These are phyloP conservation scores for Eucommia ulmoides DNA, from an alignment of 257 asterid species.

Conservation along the genomic window DNA sequence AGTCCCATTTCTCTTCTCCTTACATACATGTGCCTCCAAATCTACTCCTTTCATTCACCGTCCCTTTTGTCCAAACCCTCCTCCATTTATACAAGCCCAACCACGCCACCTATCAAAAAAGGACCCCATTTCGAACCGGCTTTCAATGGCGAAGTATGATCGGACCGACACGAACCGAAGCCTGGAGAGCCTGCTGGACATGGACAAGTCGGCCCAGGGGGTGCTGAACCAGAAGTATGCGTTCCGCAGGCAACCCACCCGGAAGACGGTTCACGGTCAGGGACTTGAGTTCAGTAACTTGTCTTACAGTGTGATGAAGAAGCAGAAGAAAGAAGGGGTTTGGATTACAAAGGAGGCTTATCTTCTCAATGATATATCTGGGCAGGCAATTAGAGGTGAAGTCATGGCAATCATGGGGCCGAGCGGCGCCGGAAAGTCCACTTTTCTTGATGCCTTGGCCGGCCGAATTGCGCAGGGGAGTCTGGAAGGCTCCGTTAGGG, in stretches of 20 bases:
- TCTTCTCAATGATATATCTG: constrained; percentile 70
- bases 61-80: too few relatives aligned
- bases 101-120: too few relatives aligned
- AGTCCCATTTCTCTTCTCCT: too few relatives aligned
- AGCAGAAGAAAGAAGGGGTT: constrained; percentile 59
- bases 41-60: too few relatives aligned
- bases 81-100: too few relatives aligned
- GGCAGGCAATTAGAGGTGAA: constrained; percentile 71
- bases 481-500: constrained; percentile 68
- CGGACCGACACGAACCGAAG: constrained; percentile 25
- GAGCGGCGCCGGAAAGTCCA: constrained; percentile 87
- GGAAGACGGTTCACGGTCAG: constrained; percentile 55
- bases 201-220: constrained; percentile 29
- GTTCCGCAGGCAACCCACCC: constrained; percentile 18
- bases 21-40: too few relatives aligned
- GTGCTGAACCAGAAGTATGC: constrained; percentile 10
- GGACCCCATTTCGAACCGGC: too few relatives aligned
- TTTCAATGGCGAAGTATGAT: constrained; percentile 28
- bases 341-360: constrained; percentile 62
- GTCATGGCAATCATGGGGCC: constrained; percentile 88
- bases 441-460: constrained; percentile 81
- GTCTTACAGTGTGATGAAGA: constrained; percentile 57
- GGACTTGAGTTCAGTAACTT: constrained; percentile 68
- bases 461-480: constrained; percentile 84
- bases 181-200: constrained; percentile 49